Percentiles rank a stretch among this genome's conserved stretches.
Conservation (phyloP, 169 alveolate genomes). For the Cryptosporidium parvum region DNA sequence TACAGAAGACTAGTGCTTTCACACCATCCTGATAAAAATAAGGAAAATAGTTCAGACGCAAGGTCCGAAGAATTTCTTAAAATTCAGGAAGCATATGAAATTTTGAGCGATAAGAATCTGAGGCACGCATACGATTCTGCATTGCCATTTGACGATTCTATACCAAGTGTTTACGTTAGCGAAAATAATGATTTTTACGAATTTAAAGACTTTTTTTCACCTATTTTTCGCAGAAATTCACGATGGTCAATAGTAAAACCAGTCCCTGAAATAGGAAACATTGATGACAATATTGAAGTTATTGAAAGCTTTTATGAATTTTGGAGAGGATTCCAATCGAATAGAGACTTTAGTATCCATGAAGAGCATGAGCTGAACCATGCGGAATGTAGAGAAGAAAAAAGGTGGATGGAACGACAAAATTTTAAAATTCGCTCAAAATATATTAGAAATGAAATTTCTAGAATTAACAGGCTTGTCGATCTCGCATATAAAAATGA, state of each 20-base stretch:
- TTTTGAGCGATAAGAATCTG: slow-evolving; percentile 87
- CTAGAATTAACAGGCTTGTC: slow-evolving; percentile 90
- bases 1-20: slow-evolving; percentile 79
- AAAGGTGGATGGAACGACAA: slow-evolving; percentile 95
- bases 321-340: slow-evolving; percentile 91
- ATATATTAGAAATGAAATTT: slow-evolving; percentile 88
- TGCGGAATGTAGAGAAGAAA: slow-evolving; percentile 93
- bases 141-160: slow-evolving; percentile 92
- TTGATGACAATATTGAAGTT: slow-evolving; percentile 85
- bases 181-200: slow-evolving; percentile 83
- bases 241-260: slow-evolving; percentile 93
- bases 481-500: slow-evolving; percentile 90
- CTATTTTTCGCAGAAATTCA: slow-evolving; percentile 84
- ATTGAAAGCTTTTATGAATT: slow-evolving; percentile 90
- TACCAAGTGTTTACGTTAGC: slow-evolving; percentile 87
- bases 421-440: slow-evolving; percentile 90
- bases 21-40: slow-evolving; percentile 85
- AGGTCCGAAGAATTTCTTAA: slow-evolving; percentile 82
- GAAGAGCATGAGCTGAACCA: slow-evolving; percentile 91
- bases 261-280: slow-evolving; percentile 92
- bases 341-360: slow-evolving; percentile 92
- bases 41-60: slow-evolving; percentile 28
- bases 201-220: slow-evolving; percentile 81
- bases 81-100: slow-evolving; percentile 93
- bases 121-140: slow-evolving; percentile 92